Percentiles rank a stretch among this genome's conserved stretches.
These are phyloP conservation scores for Rhynchosporium graminicola DNA, from an alignment of 2,329 filamentous ascomycete species.

Conservation along the genomic window DNA sequence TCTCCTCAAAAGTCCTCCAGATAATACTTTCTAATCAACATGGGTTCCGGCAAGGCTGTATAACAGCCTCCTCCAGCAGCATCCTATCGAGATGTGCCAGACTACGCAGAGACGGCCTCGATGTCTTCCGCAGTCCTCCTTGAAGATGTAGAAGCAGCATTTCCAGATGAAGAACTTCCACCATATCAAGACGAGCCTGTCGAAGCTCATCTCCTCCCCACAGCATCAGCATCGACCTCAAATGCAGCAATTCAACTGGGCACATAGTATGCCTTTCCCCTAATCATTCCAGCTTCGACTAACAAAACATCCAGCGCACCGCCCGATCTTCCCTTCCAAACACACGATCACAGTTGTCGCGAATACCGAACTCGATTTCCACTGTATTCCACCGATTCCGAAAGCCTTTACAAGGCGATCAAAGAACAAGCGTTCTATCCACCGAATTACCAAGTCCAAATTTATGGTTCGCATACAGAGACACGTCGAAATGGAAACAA, in stretches of 20 bases:
- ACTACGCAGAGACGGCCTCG: conserved; percentile 27
- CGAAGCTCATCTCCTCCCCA: background rate
- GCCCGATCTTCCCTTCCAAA: conserved; percentile 33
- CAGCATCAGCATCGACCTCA: background rate
- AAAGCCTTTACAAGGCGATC: conserved; percentile 35
- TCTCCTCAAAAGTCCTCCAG: background rate
- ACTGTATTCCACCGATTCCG: conserved; percentile 32
- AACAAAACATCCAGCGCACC: conserved; percentile 20
- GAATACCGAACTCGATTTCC: conserved; percentile 37
- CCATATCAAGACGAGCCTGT: conserved; percentile 26
- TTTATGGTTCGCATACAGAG: conserved; percentile 40
- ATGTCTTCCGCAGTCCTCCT: conserved; percentile 28
- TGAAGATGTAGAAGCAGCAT: conserved; percentile 23
- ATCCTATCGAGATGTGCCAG: conserved; percentile 24
- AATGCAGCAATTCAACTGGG: background rate
- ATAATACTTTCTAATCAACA: conserved; percentile 1
- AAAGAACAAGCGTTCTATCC: conserved; percentile 35
- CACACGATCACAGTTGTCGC: conserved; percentile 28
- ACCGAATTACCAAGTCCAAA: conserved; percentile 35
- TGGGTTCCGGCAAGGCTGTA: conserved; percentile 18
- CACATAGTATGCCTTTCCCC: background rate
- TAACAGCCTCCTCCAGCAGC: conserved; percentile 9
- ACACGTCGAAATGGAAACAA: conserved; percentile 42
- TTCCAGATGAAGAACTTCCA: conserved; percentile 28
- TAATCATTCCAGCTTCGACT: background rate